Evolutionary conservation across 1,284 basidiomycete species (phyloP), one percentile per base, ranked within the genome.

Genomic region (Anthracocystis panici-leucophaei): DNA sequence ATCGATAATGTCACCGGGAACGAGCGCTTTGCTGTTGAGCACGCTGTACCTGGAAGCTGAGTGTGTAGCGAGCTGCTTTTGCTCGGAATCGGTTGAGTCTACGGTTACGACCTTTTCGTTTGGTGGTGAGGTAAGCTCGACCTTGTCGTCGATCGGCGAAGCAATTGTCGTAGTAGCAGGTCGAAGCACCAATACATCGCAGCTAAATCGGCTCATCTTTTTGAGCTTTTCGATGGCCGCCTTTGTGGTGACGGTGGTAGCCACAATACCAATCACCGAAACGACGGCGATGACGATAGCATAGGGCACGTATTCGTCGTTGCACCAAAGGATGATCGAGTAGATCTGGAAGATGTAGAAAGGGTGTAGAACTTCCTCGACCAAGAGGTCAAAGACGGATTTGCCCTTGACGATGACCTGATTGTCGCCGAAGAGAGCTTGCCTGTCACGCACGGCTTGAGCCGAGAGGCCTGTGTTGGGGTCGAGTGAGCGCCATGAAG

Each of bases 261-360:
- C 52, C 18, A 63, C 57, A 31, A 79, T 79, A 51, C 75, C 76
- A n/a, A 74, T 44, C 20, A 79, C 33, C 0, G 68, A 73, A 1
- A 79, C 64, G 42, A 61, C 44, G 11, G 21, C 62, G 35, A 77
- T 76, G 42, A 75, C 75, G 35, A 69, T 56, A 20, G 75, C 77
- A 27, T 78, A 79, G 1, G 65, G 65, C 0, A 66, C 60, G 48
- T 79, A 79, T 0, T 78, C 67, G 46, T 79, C 78, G 61, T 69
- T 64, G 52, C 40, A 62, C 77, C 77, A 79, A 5, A 79, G 54
- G 7, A 67, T 53, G 57, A 78, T 75, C 14, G 73, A 67, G 51
- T 63, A 67, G 40, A 78, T 58, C 59, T 66, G 60, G 52, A 79
- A 78, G 46, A 78, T 70, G 60, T 79, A 79, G 57, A 79, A 78